Evolutionary conservation across 2,329 filamentous ascomycete species (phyloP), one percentile per base, ranked within the genome.

Genomic region (Botrytis fragariae): DNA sequence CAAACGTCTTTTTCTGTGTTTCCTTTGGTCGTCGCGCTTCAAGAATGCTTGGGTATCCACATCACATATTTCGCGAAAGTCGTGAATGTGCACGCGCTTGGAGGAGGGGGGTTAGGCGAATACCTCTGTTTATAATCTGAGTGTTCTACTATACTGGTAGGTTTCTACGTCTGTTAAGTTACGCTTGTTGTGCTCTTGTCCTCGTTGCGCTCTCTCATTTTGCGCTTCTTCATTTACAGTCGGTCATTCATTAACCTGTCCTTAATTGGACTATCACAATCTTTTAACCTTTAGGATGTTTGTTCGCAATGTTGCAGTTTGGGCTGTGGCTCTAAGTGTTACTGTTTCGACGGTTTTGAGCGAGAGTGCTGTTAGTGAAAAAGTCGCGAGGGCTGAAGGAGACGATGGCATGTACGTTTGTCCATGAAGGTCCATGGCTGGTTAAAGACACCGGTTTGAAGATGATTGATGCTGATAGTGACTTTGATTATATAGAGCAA

Each of bases 31-130:
- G 45, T 39, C 63, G 63, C 63, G 63, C 63, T 51, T 25, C 63
- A 67, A 51, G 63, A 67, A 67, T 67, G 63, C 45, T 51, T n/a
- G 45, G 63, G 51, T 37, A 51, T 67, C 32, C 63, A 67, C 32
- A 67, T 37, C 22, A 51, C 63, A 67, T 67, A 67, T 67, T 51
- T 67, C 44, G 25, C 63, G 63, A 51, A 67, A 51, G 16, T 42
- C 42, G 42, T 14, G 42, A 42, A 42, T 42, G 18, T 67, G 44
- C 63, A 67, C 32, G 39, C 32, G 44, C 63, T 51, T 45, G 42
- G 20, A 6, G 45, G 32, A n/a, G 45, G 44, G 63, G 32, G 63
- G 32, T 10, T 20, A 51, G 45, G 12, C 22, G 32, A 48, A 51
- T 51, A 4, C 14, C 44, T 67, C 22, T 67, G 32, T 20, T 67